Evolutionary conservation across 2,329 filamentous ascomycete species (phyloP).

Genomic region (Arachnomyces sp.): DNA sequence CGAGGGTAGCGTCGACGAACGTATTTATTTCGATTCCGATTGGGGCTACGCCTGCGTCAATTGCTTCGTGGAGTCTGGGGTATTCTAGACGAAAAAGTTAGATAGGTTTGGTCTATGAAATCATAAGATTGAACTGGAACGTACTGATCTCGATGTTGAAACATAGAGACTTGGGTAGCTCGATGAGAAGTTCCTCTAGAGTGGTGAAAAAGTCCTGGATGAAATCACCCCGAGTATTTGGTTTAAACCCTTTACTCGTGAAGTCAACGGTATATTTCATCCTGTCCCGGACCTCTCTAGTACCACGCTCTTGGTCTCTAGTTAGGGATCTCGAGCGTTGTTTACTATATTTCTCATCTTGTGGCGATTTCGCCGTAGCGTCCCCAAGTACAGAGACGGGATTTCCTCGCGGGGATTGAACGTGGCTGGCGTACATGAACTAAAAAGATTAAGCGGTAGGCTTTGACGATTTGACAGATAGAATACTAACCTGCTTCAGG

Average conservation of each 20-base stretch:
- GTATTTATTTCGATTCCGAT: slow-evolving; percentile 33
- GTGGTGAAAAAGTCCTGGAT: slow-evolving; percentile 34
- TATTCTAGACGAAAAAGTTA: slow-evolving; percentile 30
- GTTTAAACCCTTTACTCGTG: slow-evolving; percentile 32
- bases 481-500: slow-evolving; percentile 26
- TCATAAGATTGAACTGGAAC: slow-evolving; percentile 6
- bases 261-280: slow-evolving; percentile 36
- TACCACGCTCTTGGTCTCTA: slow-evolving; percentile 5
- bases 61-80: slow-evolving; percentile 32
- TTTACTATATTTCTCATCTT: not conserved
- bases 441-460: slow-evolving; percentile 8
- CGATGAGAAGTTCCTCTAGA: slow-evolving; percentile 29
- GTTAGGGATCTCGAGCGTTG: slow-evolving; percentile 19
- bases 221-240: slow-evolving; percentile 31
- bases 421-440: slow-evolving; percentile 25
- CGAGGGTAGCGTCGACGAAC: slow-evolving; percentile 32
- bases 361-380: not conserved
- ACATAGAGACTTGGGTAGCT: slow-evolving; percentile 28
- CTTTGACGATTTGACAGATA: not conserved
- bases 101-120: not conserved
- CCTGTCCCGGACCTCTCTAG: slow-evolving; percentile 15
- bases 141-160: slow-evolving; percentile 38
- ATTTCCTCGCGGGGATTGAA: slow-evolving; percentile 10
- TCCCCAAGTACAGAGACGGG: slow-evolving; percentile 6
- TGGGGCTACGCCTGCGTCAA: slow-evolving; percentile 25